A percentile compares a stretch with the other conserved stretches of the same genome.
These are phyloP conservation scores for Cryoendolithus antarcticus DNA, from an alignment of 2,329 filamentous ascomycete species.

Conservation along the genomic window DNA sequence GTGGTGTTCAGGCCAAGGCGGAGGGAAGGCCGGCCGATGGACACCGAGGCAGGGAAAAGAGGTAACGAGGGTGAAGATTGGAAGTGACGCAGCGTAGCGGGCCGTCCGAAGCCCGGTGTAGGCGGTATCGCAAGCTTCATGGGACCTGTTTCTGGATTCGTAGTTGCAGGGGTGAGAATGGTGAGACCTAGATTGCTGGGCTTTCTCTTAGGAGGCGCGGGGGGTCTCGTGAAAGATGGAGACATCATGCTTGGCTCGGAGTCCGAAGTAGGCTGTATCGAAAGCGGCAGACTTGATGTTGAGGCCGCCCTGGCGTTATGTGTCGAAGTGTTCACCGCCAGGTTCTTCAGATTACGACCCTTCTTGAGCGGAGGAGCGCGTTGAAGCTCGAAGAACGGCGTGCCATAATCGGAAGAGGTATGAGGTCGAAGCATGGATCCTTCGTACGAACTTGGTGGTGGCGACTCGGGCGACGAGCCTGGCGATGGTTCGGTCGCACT, in stretches of 20 bases:
- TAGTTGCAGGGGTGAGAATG: conserved; percentile 47
- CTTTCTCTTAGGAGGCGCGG: conserved; percentile 55
- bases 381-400: conserved; percentile 43
- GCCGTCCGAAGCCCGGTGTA: conserved; percentile 42
- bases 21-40: neutral
- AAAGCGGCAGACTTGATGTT: conserved; percentile 39
- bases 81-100: conserved; percentile 42
- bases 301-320: conserved; percentile 34
- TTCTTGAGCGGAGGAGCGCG: conserved; percentile 45
- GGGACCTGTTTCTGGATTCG: conserved; percentile 45
- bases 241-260: conserved; percentile 53
- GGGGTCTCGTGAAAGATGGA: conserved; percentile 69
- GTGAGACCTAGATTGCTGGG: conserved; percentile 67
- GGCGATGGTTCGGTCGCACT: conserved; percentile 83
- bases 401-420: conserved; percentile 38
- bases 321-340: conserved; percentile 58
- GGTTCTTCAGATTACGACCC: conserved; percentile 60
- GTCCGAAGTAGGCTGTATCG: conserved; percentile 25
- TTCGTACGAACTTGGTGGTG: conserved; percentile 54
- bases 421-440: conserved; percentile 37
- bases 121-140: conserved; percentile 46
- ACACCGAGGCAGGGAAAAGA: conserved; percentile 32
- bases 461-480: conserved; percentile 82
- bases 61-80: conserved; percentile 51
- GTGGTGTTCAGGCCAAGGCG: conserved; percentile 1